Base-by-base conservation (phyloP, 306 rosid species). In the Prunus mongolica region DNA sequence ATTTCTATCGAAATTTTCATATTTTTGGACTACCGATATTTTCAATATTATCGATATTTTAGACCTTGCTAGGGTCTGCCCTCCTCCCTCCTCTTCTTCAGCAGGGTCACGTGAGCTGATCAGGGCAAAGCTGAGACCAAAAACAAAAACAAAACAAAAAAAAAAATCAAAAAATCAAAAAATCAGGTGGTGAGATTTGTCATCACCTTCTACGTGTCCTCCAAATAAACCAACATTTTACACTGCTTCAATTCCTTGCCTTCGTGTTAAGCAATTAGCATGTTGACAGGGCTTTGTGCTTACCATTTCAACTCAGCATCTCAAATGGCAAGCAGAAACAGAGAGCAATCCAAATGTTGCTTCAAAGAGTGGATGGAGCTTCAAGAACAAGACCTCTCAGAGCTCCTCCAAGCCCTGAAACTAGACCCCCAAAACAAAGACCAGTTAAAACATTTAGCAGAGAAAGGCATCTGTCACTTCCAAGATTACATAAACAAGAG, bases 291-390 rank as follows among this genome's bases (percentile, higher is more conserved):
- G 16, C 16, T 47, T 47, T 47, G 44, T 47, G 16, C 52, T 12
- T 10, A 47, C 16, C 52, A 47, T 20, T 20, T 56, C 62, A 56
- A 20, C 13, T 20, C 13, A 20, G 52, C 3, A 60, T 22, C 27
- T 60, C 65, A 69, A 66, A 73, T 65, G 80, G 68, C 73, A 56
- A 24, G 60, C n/a, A 63, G 69, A 49, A 77, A 67, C 60, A 56
- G 55, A 2, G 12, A 60, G 25, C 74, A 60, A 19, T 76, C 78
- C 51, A 55, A 57, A 12, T 72, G 87, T 77, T 78, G 85, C 70
- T 86, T 83, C 73, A 41, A 74, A 18, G 62, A 86, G 12, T 86
- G 89, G 89, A 86, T 81, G 83, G 75, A 63, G 28, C 47, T 72
- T 28, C 86, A 83, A 41, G 73, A 68, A 30, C 52, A 78, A 50